phyloP scores from a whole-genome alignment of 306 rosid genomes.

The Boehmeria nivea region DNA sequence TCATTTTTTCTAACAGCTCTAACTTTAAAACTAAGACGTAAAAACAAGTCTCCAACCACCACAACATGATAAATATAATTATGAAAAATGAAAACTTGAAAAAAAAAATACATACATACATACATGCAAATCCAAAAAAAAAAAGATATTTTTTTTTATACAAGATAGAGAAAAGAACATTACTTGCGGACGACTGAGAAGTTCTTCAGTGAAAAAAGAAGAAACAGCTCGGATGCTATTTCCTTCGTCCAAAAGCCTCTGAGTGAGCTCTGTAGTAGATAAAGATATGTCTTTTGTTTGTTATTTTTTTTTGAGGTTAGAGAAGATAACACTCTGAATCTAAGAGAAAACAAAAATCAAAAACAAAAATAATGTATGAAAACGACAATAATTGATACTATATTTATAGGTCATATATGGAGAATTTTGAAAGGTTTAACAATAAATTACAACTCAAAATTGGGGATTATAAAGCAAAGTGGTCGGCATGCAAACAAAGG shows the following conservation, averaged over 20 bases:
- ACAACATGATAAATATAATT: not conserved
- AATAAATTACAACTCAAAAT: not conserved
- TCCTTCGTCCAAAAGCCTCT: constrained; percentile 43
- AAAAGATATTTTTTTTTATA: too few relatives aligned
- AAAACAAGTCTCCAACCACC: not conserved
- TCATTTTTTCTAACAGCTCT: not conserved
- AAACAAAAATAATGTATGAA: constrained; percentile 1
- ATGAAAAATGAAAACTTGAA: not conserved
- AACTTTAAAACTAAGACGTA: not conserved
- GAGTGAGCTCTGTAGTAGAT: constrained; percentile 26
- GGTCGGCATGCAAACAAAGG: not conserved
- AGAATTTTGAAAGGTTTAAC: not conserved
- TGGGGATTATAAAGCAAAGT: too few relatives aligned
- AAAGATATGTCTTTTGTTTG: constrained; percentile 28
- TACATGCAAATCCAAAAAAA: too few relatives aligned
- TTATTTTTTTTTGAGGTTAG: not conserved
- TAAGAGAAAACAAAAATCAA: too few relatives aligned
- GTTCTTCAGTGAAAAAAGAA: constrained; percentile 36
- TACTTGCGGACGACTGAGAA: constrained; percentile 52
- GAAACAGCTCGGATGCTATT: constrained; percentile 33
- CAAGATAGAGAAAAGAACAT: not conserved
- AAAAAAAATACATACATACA: too few relatives aligned
- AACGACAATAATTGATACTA: constrained; percentile 11
- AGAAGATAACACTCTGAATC: constrained; percentile 3
- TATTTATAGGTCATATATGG: constrained; percentile 19